Conservation (phyloP, 495 filamentous ascomycete genomes). For the Saxophila tyrrhenica region DNA sequence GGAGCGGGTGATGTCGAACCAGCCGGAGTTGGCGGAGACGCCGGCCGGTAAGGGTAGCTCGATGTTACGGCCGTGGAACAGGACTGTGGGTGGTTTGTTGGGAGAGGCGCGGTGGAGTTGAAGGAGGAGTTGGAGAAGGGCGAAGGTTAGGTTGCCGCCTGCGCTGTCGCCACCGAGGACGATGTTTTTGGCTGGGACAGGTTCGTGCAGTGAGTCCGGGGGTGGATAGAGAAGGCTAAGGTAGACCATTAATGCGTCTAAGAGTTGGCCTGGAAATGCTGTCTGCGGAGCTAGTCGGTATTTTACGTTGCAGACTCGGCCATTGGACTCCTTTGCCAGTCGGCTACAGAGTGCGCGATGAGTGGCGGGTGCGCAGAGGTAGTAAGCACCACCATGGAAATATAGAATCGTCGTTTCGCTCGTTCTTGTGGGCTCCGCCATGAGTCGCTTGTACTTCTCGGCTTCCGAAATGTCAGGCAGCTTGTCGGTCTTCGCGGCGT, state of each 20-base stretch:
- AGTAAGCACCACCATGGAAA: conserved; percentile 86
- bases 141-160: conserved; percentile 64
- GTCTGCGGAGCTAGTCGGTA: conserved; percentile 76
- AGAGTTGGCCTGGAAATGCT: conserved; percentile 40
- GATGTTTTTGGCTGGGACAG: conserved; percentile 59
- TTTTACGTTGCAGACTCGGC: conserved; percentile 63
- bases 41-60: conserved; percentile 59
- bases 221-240: conserved; percentile 74
- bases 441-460: conserved; percentile 60
- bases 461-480: conserved; percentile 52
- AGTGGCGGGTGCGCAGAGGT: conserved; percentile 62
- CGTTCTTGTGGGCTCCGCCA: conserved; percentile 47
- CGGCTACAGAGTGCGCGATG: conserved; percentile 39
- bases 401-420: conserved; percentile 64
- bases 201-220: conserved; percentile 54
- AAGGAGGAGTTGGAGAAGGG: conserved; percentile 62
- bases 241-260: conserved; percentile 77
- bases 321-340: conserved; percentile 40
- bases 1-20: conserved; percentile 65
- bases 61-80: conserved; percentile 54
- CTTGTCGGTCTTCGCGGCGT: conserved; percentile 42
- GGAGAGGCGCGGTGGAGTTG: conserved; percentile 46
- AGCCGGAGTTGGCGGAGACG: conserved; percentile 53
- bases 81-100: conserved; percentile 30
- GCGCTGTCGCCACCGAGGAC: conserved; percentile 80